These are phyloP conservation scores for Sclerotinia trifoliorum DNA, from an alignment of 2,329 filamentous ascomycete genomes.

Conservation along the genomic window DNA sequence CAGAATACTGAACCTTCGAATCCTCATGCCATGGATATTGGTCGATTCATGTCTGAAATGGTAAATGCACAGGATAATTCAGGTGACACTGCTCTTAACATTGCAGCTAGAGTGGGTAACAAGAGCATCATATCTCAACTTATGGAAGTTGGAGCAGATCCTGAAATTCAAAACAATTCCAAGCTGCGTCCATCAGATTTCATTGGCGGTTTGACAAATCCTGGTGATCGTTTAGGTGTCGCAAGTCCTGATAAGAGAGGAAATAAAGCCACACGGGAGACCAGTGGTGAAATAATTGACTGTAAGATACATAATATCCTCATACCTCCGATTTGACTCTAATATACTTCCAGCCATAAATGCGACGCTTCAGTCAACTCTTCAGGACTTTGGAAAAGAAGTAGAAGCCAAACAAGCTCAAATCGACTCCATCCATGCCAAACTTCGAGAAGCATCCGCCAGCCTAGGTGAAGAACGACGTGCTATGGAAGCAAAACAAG, in stretches of 20 bases:
- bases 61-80: constrained; percentile 93
- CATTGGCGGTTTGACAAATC: constrained; percentile 66
- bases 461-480: constrained; percentile 76
- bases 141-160: constrained; percentile 90
- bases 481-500: constrained; percentile 67
- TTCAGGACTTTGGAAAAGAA: constrained; percentile 75
- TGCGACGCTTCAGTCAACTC: constrained; percentile 75
- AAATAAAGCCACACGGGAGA: constrained; percentile 63
- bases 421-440: constrained; percentile 77
- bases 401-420: constrained; percentile 79
- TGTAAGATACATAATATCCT: constrained; percentile 55
- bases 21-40: constrained; percentile 65
- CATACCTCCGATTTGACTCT: neutral
- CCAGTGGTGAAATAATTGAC: constrained; percentile 74
- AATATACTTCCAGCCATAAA: constrained; percentile 63
- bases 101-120: constrained; percentile 90
- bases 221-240: constrained; percentile 48
- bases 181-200: constrained; percentile 91
- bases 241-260: constrained; percentile 48
- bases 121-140: constrained; percentile 95
- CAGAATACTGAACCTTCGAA: constrained; percentile 32
- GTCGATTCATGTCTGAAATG: constrained; percentile 93
- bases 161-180: constrained; percentile 86
- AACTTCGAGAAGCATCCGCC: constrained; percentile 76
- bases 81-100: constrained; percentile 91